Evolutionary conservation across 805 yeast species (phyloP).

Genomic region (Candida yuanshanica): DNA sequence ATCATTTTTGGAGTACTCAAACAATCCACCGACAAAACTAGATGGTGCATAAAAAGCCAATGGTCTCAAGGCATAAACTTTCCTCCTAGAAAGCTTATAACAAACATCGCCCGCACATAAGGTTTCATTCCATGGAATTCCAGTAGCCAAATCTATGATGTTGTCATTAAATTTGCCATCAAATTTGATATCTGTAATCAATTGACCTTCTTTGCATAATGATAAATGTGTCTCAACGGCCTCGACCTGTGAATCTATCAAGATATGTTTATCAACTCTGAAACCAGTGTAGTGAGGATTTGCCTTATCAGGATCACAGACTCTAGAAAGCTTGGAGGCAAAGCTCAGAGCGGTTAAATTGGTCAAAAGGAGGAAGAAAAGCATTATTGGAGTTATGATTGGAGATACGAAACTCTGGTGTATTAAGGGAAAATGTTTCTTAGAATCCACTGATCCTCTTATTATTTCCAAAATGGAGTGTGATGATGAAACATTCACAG

Average conservation of each 20-base stretch:
- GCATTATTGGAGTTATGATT: no score
- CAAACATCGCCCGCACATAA: constrained; percentile 25
- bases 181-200: constrained; percentile 5
- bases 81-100: constrained; percentile 43
- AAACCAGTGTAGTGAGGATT: constrained; percentile 10
- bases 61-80: constrained; percentile 35
- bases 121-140: constrained; percentile 14
- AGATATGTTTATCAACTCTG: constrained; percentile 13
- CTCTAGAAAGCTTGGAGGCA: constrained; percentile 1
- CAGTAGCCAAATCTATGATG: background rate
- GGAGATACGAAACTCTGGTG: no score
- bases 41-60: constrained; percentile 39
- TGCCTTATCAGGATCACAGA: constrained; percentile 10
- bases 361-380: background rate
- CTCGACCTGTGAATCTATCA: background rate
- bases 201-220: constrained; percentile 10
- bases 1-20: constrained; percentile 29
- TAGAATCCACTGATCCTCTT: no score
- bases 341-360: background rate
- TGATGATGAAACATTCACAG: no score
- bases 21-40: constrained; percentile 47
- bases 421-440: no score
- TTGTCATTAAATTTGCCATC: background rate
- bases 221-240: constrained; percentile 9
- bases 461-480: no score